Base-by-base conservation (phyloP, 345 rosid genomes). In the Syzygium aromaticum region DNA sequence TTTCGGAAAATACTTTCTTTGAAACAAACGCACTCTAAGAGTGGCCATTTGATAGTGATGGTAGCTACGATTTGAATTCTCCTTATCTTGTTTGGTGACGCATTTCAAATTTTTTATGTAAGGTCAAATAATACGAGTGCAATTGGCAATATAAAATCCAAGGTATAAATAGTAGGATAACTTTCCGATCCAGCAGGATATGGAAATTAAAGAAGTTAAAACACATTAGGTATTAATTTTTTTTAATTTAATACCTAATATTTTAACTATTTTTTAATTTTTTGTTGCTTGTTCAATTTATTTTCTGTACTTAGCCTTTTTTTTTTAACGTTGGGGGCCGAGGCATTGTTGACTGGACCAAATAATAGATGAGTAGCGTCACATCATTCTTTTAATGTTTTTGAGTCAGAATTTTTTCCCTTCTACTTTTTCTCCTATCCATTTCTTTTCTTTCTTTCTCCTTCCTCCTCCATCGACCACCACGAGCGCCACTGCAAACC, bases 301-400 rank as follows among this genome's bases (percentile, higher is more conserved):
- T 59, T 27, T 59, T 7, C 2, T 5, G 8, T 15, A 12, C 8
- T 12, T 59, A 5, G 1, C 5, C 1, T 5, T 59, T 59, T 27
- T 3, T 57, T 59, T 59, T 5, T 1, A 2, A 59, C 12, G 8
- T 27, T 15, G 5, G 12, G 2, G 1, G 2, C 30, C 0, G 3
- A 0, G 33, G 33, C 30, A 27, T 12, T 27, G 63, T 12, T 2
- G 6, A 56, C 0, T 57, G 7, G 28, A 57, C 63, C 2, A 0
- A 5, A 59, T 59, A 59, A 27, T 12, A 11, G 33, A 59, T 59
- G 33, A 59, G 8, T 27, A 0, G 4, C 0, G 2, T 16, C 67
- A 1, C 30, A 59, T 12, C 33, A 12, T 61, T 27, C 0, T 59
- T 59, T 27, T 27, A 12, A 27, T 59, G 4, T 27, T 59, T 59